Conservation (phyloP, 371 early-diverging fungal species). For the Actinomucor elegans region DNA sequence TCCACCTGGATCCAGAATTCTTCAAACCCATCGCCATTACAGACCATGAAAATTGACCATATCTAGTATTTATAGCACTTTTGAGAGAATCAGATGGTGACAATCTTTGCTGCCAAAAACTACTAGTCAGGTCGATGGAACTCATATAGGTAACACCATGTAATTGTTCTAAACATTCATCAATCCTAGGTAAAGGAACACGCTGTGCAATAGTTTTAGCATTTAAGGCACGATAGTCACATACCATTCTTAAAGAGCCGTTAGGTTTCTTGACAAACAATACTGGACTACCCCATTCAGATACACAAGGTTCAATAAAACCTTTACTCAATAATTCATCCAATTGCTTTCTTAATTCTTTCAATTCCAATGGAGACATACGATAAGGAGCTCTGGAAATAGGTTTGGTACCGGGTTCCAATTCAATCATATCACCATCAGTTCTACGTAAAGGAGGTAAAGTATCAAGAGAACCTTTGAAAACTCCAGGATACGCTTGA, state of each 20-base stretch:
- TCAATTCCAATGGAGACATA: too few species aligned
- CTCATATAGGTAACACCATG: slow-evolving; percentile 1
- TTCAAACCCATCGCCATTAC: slow-evolving; percentile 56
- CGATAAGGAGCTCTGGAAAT: too few species aligned
- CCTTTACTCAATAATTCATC: slow-evolving; percentile 27
- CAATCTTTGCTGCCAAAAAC: slow-evolving; percentile 35
- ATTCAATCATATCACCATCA: too few species aligned
- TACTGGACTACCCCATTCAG: slow-evolving; percentile 49
- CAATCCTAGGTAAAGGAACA: background rate
- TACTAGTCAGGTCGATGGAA: slow-evolving; percentile 35
- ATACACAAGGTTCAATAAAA: slow-evolving; percentile 39
- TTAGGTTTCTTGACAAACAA: slow-evolving; percentile 58
- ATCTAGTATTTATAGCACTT: slow-evolving; percentile 6
- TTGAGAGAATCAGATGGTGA: background rate
- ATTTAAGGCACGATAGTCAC: slow-evolving; percentile 56
- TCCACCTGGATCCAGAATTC: slow-evolving; percentile 48
- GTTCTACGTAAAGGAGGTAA: too few species aligned
- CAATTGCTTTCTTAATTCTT: too few species aligned
- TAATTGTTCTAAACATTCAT: background rate
- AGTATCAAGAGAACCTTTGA: too few species aligned
- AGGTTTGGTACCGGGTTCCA: too few species aligned
- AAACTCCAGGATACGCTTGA: too few species aligned
- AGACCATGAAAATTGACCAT: slow-evolving; percentile 41
- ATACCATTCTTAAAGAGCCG: slow-evolving; percentile 34
- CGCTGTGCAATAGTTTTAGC: slow-evolving; percentile 21